phyloP scores from a whole-genome alignment of 352 stramenopile genomes.

The Phytophthora idaei region DNA sequence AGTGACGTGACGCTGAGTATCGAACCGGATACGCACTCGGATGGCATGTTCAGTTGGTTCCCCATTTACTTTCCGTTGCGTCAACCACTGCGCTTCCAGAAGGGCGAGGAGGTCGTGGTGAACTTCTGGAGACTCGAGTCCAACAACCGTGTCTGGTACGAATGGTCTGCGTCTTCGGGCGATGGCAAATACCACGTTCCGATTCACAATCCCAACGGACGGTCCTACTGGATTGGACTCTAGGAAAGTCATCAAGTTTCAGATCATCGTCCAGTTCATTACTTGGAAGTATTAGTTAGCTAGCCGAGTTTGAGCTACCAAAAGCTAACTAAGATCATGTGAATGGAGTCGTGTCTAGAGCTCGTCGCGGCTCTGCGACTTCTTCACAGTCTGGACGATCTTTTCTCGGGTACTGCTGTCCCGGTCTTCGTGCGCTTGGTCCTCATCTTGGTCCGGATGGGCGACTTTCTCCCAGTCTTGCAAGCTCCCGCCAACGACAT shows the following conservation, averaged over 20 bases:
- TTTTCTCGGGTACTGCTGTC: neutral
- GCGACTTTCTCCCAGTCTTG: conserved; percentile 44
- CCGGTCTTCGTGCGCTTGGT: neutral
- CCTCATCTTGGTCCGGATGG: conserved; percentile 1
- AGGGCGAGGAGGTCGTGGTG: conserved; percentile 82
- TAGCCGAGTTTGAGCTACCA: conserved; percentile 6
- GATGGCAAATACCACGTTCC: conserved; percentile 54
- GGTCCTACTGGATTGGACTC: conserved; percentile 95
- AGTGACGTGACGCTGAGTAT: conserved; percentile 95
- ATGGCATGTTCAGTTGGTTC: conserved; percentile 99
- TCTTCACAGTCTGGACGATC: conserved; percentile 13
- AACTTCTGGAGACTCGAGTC: conserved; percentile 94
- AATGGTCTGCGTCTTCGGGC: conserved; percentile 92
- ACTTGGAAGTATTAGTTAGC: conserved; percentile 2
- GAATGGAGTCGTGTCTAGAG: conserved; percentile 24
- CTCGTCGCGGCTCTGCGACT: conserved; percentile 28
- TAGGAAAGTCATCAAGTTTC: conserved; percentile 38
- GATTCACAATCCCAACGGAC: conserved; percentile 97
- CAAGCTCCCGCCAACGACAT: conserved; percentile 39
- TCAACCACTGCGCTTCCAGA: conserved; percentile 85
- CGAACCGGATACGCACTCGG: conserved; percentile 93
- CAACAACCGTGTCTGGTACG: conserved; percentile 96
- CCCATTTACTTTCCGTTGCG: conserved; percentile 98
- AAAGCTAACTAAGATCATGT: conserved; percentile 11
- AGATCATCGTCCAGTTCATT: conserved; percentile 6